Evolutionary conservation across 1,284 basidiomycete species (phyloP).

Genomic region (Melampsora americana): DNA sequence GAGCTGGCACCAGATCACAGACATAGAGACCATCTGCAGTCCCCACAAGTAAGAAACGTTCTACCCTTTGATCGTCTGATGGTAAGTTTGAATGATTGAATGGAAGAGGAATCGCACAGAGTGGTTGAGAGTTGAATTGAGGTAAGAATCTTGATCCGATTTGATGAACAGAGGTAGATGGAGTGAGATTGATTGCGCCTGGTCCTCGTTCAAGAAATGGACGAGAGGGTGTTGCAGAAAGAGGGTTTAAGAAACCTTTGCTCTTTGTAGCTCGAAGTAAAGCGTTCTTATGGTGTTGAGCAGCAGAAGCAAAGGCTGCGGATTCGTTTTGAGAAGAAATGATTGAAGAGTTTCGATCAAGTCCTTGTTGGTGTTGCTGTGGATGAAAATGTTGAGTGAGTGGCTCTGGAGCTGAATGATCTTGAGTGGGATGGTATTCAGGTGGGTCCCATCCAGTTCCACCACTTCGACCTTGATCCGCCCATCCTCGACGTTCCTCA

Average conservation of each 20-base stretch:
- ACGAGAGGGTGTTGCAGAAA: slow-evolving; percentile 1
- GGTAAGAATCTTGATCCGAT: slow-evolving; percentile 40
- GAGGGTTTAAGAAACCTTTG: slow-evolving; percentile 7
- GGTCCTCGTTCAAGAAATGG: slow-evolving; percentile 21
- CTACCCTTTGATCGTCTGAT: neutral
- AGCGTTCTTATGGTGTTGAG: slow-evolving; percentile 5
- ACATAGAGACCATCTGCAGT: slow-evolving; percentile 36
- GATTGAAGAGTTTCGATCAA: slow-evolving; percentile 34
- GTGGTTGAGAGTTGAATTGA: slow-evolving; percentile 33
- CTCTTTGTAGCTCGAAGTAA: slow-evolving; percentile 3
- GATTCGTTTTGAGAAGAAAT: slow-evolving; percentile 31
- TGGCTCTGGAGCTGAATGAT: neutral
- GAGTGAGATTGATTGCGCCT: slow-evolving; percentile 33
- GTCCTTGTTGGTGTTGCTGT: neutral
- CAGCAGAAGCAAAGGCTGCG: slow-evolving; percentile 23
- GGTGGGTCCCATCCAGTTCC: slow-evolving; percentile 33
- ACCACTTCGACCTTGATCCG: slow-evolving; percentile 15
- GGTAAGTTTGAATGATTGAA: slow-evolving; percentile 2
- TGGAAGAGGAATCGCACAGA: slow-evolving; percentile 31
- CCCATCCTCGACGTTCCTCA: slow-evolving; percentile 14
- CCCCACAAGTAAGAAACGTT: slow-evolving; percentile 38
- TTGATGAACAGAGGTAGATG: slow-evolving; percentile 31
- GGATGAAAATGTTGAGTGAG: neutral
- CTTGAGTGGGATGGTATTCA: neutral
- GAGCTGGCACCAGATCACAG: slow-evolving; percentile 34